Evolutionary conservation across 1,139 yeast genomes (phyloP).

Genomic region (Taphrina deformans): DNA sequence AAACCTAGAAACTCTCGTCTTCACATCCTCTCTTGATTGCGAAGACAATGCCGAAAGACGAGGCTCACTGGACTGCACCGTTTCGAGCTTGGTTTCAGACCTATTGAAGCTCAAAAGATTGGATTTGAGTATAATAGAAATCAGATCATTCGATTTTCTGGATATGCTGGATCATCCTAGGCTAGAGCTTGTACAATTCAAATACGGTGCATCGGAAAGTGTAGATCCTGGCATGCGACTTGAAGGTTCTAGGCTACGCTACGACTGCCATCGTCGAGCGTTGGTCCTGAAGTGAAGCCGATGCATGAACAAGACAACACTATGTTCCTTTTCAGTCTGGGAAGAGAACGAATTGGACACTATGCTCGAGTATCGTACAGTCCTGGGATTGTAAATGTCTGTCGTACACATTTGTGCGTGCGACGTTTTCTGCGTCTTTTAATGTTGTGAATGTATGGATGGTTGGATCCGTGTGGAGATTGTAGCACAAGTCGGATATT

Average conservation of each 20-base stretch:
- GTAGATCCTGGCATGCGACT: background rate
- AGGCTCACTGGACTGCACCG: background rate
- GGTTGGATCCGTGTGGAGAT: background rate
- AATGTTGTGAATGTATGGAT: too few species aligned
- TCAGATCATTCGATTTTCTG: background rate
- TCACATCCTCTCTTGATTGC: background rate
- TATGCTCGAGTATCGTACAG: too few species aligned
- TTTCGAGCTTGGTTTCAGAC: background rate
- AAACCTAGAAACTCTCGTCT: background rate
- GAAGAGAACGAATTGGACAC: too few species aligned
- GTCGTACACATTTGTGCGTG: too few species aligned
- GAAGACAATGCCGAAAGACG: background rate
- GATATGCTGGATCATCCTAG: background rate
- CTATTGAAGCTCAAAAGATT: background rate
- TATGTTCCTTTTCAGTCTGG: too few species aligned
- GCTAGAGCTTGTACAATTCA: background rate
- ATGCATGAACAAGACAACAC: too few species aligned
- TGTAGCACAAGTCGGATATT: background rate
- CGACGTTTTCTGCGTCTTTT: too few species aligned
- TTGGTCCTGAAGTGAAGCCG: background rate
- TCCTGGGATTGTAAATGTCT: too few species aligned
- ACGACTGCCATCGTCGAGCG: background rate
- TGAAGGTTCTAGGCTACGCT: background rate
- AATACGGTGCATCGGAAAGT: background rate
- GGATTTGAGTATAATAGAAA: background rate